Evolutionary conservation across 2,329 filamentous ascomycete species (phyloP).

Genomic region (Fusarium oligoseptatum): DNA sequence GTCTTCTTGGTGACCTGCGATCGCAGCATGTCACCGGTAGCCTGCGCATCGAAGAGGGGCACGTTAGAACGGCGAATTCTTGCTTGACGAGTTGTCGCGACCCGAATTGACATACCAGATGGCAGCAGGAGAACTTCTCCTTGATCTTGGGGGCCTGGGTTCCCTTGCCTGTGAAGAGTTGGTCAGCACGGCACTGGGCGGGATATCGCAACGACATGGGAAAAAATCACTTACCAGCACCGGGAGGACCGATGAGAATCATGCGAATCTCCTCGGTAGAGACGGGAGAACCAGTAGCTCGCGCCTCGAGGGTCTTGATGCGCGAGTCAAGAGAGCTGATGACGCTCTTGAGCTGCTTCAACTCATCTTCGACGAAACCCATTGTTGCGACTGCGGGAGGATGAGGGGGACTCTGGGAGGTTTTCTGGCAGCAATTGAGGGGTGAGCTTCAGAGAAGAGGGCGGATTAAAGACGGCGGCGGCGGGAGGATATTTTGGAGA

Average conservation of each 20-base stretch:
- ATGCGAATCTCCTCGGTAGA: conserved; percentile 83
- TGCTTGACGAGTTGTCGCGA: conserved; percentile 11
- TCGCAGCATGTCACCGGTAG: conserved; percentile 98
- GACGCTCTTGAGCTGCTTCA: conserved; percentile 86
- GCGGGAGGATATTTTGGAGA: conserved; percentile 22
- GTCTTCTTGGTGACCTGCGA: conserved; percentile 99
- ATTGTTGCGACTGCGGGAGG: conserved; percentile 67
- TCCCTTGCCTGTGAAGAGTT: conserved; percentile 82
- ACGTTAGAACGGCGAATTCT: conserved; percentile 25
- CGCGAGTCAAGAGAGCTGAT: conserved; percentile 87
- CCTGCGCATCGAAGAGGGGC: conserved; percentile 64
- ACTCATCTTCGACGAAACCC: conserved; percentile 88
- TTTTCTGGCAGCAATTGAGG: conserved; percentile 36
- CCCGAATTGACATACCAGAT: conserved; percentile 76
- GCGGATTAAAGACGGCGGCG: conserved; percentile 18
- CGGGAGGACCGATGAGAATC: conserved; percentile 97
- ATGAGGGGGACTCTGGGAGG: conserved; percentile 29
- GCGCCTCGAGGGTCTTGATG: conserved; percentile 86
- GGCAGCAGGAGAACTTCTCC: conserved; percentile 97
- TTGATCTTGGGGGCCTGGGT: conserved; percentile 98
- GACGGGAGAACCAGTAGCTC: conserved; percentile 68
- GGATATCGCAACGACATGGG: neutral
- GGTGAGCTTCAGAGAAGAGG: conserved; percentile 26
- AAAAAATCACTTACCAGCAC: conserved; percentile 79
- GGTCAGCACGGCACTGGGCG: conserved; percentile 31